Percentiles rank a stretch among this genome's conserved stretches.
These are phyloP conservation scores for Angophora floribunda DNA, from an alignment of 345 rosid species.

Conservation along the genomic window DNA sequence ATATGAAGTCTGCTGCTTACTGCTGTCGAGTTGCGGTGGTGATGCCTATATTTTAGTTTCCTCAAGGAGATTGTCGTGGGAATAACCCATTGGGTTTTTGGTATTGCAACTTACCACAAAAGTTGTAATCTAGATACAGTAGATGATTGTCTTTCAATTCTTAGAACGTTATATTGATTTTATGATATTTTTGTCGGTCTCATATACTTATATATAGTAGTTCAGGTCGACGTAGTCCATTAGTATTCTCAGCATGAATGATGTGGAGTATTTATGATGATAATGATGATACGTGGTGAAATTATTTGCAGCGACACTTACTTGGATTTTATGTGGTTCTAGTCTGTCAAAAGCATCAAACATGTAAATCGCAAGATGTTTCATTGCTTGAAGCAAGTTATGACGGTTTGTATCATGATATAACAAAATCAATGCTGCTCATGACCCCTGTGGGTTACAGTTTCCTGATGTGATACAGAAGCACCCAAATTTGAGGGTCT, in stretches of 20 bases:
- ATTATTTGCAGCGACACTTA: neutral
- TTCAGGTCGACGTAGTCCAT: neutral
- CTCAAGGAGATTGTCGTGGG: neutral
- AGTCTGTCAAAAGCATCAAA: neutral
- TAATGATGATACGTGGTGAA: neutral
- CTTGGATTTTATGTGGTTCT: neutral
- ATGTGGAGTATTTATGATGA: neutral
- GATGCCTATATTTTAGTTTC: neutral
- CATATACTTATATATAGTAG: neutral
- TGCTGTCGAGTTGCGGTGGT: neutral
- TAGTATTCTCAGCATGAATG: neutral
- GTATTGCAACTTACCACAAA: neutral
- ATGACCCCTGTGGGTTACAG: neutral
- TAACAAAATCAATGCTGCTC: neutral
- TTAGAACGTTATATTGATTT: neutral
- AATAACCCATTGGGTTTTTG: neutral
- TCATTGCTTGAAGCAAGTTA: neutral
- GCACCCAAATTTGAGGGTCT: neutral
- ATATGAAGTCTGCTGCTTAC: constrained; percentile 18
- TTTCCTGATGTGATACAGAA: neutral
- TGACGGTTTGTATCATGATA: neutral
- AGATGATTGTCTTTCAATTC: neutral
- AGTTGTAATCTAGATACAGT: neutral
- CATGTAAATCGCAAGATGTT: neutral
- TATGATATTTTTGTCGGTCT: neutral